These are phyloP conservation scores for Singerocomus rubriflavus DNA, from an alignment of 1,284 basidiomycete genomes.

Conservation along the genomic window DNA sequence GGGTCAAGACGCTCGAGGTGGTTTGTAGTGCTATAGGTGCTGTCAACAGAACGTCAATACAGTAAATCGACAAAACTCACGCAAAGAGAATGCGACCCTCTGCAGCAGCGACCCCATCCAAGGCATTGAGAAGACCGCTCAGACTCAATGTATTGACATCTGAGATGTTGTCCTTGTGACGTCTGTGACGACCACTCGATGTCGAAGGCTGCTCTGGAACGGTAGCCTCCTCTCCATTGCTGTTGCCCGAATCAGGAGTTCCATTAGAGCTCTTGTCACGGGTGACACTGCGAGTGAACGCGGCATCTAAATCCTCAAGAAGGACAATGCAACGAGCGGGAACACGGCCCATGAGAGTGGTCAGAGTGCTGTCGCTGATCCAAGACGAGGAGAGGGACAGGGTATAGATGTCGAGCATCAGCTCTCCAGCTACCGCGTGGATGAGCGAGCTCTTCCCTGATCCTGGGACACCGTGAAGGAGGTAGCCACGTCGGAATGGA, in stretches of 20 bases:
- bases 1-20: conserved; percentile 82
- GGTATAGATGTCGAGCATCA: conserved; percentile 78
- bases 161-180: conserved; percentile 59
- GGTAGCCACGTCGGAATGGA: conserved; percentile 81
- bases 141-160: conserved; percentile 77
- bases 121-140: conserved; percentile 77
- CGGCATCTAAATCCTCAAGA: conserved; percentile 81
- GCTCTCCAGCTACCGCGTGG: conserved; percentile 79
- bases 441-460: conserved; percentile 81
- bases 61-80: conserved; percentile 40
- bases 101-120: conserved; percentile 83
- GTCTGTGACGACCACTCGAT: conserved; percentile 39
- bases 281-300: conserved; percentile 69
- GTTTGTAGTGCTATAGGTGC: conserved; percentile 62
- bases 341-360: conserved; percentile 76
- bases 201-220: conserved; percentile 30
- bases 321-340: conserved; percentile 81
- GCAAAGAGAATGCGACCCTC: conserved; percentile 83
- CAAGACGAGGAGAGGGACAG: conserved; percentile 72
- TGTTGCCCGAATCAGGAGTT: conserved; percentile 40
- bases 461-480: conserved; percentile 78
- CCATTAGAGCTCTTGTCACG: conserved; percentile 52
- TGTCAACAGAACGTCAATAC: conserved; percentile 1
- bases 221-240: conserved; percentile 35
- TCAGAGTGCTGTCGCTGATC: conserved; percentile 76